Evolutionary conservation across 495 filamentous ascomycete genomes (phyloP).

Genomic region (Penicillium steckii): DNA sequence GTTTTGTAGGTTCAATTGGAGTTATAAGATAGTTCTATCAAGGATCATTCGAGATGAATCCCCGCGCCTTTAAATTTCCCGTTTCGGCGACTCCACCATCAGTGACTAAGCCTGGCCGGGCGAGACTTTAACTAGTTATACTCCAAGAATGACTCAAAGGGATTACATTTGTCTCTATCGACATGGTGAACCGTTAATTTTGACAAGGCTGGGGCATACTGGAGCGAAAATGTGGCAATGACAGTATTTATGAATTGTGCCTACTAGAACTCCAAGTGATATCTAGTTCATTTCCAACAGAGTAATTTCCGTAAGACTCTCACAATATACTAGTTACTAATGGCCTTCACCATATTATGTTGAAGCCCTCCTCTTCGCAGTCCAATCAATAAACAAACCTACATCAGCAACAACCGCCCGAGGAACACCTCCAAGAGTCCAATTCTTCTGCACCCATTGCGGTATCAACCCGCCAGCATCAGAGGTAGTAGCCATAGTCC

Average conservation of each 20-base stretch:
- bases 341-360: not conserved
- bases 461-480: slow-evolving; percentile 67
- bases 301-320: too few relatives aligned
- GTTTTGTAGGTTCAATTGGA: too few relatives aligned
- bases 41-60: not conserved
- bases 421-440: slow-evolving; percentile 57
- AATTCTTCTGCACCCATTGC: slow-evolving; percentile 59
- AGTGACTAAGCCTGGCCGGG: not conserved
- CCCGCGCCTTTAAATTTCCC: not conserved
- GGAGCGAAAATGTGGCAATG: too few relatives aligned
- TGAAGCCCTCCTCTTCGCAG: slow-evolving; percentile 23
- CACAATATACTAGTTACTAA: not conserved
- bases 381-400: slow-evolving; percentile 64
- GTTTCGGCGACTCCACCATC: not conserved
- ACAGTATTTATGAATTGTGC: too few relatives aligned
- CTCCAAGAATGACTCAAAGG: too few relatives aligned
- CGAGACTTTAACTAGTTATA: not conserved
- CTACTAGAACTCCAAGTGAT: too few relatives aligned
- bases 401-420: slow-evolving; percentile 71
- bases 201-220: too few relatives aligned
- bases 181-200: too few relatives aligned
- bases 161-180: too few relatives aligned
- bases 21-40: too few relatives aligned
- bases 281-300: too few relatives aligned
- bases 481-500: slow-evolving; percentile 71